Evolutionary conservation across 2,329 filamentous ascomycete genomes (phyloP), one percentile per base, ranked within the genome.

Genomic region (Colletotrichum falcatum): DNA sequence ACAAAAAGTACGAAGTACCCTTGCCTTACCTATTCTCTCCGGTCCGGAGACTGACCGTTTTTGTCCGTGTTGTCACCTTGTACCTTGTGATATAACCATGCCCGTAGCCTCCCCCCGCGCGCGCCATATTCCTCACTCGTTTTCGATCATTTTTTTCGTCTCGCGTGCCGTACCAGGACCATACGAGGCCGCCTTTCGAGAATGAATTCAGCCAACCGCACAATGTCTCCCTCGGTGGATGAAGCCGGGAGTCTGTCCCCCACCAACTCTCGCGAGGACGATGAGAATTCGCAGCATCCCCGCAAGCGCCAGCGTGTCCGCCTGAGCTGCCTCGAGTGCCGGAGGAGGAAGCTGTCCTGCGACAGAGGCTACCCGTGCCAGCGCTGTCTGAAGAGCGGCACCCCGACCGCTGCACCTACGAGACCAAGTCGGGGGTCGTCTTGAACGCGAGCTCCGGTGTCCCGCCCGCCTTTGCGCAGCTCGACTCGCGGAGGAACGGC

Each of bases 301-400:
- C 83, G 88, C 71, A 90, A 90, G 80, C 81, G 88, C 39, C 88
- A 90, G 80, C 83, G 88, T 46, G 86, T 90, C 55, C 82, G 88
- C 20, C 82, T 90, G 53, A 89, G 87, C 58, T 90, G 88, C 73
- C 83, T 90, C 51, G 88, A 89, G 74, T 90, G 88, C 74, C 86
- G 88, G 51, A 84, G 88, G 64, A 83, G 88, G 65, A 90, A 90
- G 80, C 81, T 90, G 46, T 89, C 87, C 33, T 90, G 88, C 77
- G 88, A 89, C 78, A 83, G 88, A 71, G 88, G 88, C 76, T 84
- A 89, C 74, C 88, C 88, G 30, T 90, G 88, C 76, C 87, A 89
- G 78, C 85, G 88, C 56, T 90, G 88, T 78, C 83, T 89, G 78
- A 89, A 89, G 79, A 89, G 87, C 71, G 87, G 87, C 74, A 90